Conservation (phyloP, 1,284 basidiomycete species). For the Fomitopsis betulina region DNA sequence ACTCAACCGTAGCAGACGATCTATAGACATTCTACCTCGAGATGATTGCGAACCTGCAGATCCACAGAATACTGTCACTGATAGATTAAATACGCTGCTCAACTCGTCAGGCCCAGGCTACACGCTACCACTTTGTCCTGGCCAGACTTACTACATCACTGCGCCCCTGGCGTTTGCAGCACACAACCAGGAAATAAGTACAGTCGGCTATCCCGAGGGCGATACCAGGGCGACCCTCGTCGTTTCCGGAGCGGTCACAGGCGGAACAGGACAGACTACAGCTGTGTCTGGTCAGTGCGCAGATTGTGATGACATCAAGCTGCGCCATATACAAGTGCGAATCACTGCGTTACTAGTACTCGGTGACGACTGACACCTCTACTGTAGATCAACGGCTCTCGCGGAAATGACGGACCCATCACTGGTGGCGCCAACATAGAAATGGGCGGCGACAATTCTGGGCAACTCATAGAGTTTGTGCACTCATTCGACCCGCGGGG, state of each 20-base stretch:
- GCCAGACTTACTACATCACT: constrained; percentile 55
- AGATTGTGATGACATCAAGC: constrained; percentile 51
- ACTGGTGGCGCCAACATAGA: constrained; percentile 73
- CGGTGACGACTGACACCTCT: neutral
- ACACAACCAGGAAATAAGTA: constrained; percentile 74
- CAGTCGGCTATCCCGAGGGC: constrained; percentile 67
- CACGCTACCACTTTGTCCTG: constrained; percentile 60
- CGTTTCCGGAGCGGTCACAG: constrained; percentile 49
- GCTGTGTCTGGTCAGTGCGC: constrained; percentile 64
- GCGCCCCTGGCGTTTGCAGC: constrained; percentile 62
- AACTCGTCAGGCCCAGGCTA: constrained; percentile 63
- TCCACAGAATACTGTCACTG: constrained; percentile 60
- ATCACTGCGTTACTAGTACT: neutral
- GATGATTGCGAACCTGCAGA: constrained; percentile 46
- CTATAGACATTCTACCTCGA: constrained; percentile 13
- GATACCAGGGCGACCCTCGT: constrained; percentile 47
- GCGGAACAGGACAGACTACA: constrained; percentile 62
- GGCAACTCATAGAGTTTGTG: constrained; percentile 69
- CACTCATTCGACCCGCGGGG: constrained; percentile 65
- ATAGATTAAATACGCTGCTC: constrained; percentile 63
- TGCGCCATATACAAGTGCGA: constrained; percentile 69
- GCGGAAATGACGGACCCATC: constrained; percentile 44
- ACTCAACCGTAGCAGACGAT: neutral
- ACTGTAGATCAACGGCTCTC: constrained; percentile 61
- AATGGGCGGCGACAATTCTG: constrained; percentile 66